Evolutionary conservation across 345 rosid species (phyloP), one percentile per base, ranked within the genome.

Genomic region (Cardamine occulta): DNA sequence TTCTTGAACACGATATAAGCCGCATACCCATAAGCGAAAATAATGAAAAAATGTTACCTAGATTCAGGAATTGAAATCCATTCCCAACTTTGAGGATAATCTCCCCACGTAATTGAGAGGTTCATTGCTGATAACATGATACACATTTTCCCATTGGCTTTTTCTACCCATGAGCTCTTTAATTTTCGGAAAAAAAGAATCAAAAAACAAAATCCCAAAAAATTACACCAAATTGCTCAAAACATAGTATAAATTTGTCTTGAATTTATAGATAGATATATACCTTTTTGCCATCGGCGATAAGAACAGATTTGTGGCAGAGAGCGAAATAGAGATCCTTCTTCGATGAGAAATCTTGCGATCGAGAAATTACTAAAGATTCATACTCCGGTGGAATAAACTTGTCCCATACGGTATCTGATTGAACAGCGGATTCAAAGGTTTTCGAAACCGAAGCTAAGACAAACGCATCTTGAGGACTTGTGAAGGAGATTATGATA

Each of bases 361-460:
- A 58, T 66, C 14, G 23, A 35, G 62, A 29, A 47, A 6, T 66
- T 2, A 34, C 8, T 23, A 40, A 82, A 59, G 7, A 31, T 11
- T 10, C 74, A 75, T 79, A 74, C 13, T 86, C 88, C 0, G 71
- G 55, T 6, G 93, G 91, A 52, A 90, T 78, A 73, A 86, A 88
- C 19, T 47, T 70, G 2, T 73, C 66, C 89, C 94, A 87, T 7
- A 84, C 89, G 42, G 17, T 63, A 66, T 89, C 88, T 17, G 89
- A 84, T 18, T 72, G 48, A 0, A 79, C 82, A 2, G 85, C 85
- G 2, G 83, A 75, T 59, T 59, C 80, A 34, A 86, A 84, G 21
- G 68, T 7, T 19, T 76, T 78, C 0, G 86, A 86, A 52, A 89
- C 86, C 40, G 66, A 32, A 4, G 87, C 63, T 10, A 55, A 47